Evolutionary conservation across 805 yeast genomes (phyloP), one percentile per base, ranked within the genome.

Genomic region (Komagataella mondaviorum): DNA sequence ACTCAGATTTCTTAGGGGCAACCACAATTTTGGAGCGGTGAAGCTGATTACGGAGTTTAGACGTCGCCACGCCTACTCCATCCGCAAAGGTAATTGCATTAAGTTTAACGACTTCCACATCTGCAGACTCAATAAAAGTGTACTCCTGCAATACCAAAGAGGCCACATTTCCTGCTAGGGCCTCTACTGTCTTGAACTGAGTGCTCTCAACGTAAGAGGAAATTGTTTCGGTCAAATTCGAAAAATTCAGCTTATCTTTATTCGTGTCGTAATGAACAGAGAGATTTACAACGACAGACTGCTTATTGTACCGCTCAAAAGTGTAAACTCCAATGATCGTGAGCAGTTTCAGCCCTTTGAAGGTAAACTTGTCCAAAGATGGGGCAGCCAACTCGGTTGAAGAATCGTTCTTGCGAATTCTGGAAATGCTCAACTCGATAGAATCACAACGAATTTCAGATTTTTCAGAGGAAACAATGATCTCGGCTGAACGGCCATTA

Each of bases 241-340:
- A 53, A 51, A 69, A 68, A 46, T 77, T 69, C 36, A 71, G 63
- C 48, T 73, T 69, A 18, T 61, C 50, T 5, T 47, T 45, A 8
- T 57, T 60, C 18, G 72, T 55, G 2, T 60, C 60, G 14, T 30
- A 30, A 30, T 30, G 39, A 56, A 80, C 65, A 50, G 74, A 75
- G 23, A 88, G 65, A 57, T 85, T 85, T 24, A 85, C 55, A 2
- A 72, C 66, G 6, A 93, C 87, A 48, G 81, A 81, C 67, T 93
- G 99, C 57, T 77, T 81, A 59, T 84, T 83, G 20, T 83, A 65
- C 53, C 99, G 72, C 63, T 93, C 99, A 67, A 89, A 87, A 1
- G 89, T 84, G 69, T 89, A 91, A 6, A 93, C 93, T 4, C 99
- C 99, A 57, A 93, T 85, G n/a, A 90, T 71, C 0, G 96, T 83